Percentiles rank a stretch among this genome's conserved stretches.
Conservation (phyloP, 345 rosid genomes). For the Passiflora organensis region DNA sequence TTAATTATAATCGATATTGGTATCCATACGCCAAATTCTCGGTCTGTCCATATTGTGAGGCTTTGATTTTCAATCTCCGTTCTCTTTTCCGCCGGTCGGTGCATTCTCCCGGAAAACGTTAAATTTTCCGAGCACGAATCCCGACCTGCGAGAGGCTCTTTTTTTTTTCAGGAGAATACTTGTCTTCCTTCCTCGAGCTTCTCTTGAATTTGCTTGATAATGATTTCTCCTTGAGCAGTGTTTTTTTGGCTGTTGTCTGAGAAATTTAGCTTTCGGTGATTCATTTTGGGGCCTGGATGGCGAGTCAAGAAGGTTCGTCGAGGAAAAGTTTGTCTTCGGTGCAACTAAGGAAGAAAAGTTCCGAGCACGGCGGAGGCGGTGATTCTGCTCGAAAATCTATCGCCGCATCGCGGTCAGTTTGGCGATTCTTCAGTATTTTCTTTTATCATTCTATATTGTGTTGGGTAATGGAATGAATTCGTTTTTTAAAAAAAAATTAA, state of each 20-base stretch:
- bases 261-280: no score
- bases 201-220: no score
- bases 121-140: constrained; percentile 22
- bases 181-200: no score
- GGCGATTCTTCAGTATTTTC: no score
- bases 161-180: no score
- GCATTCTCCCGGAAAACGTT: constrained; percentile 25
- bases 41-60: constrained; percentile 10
- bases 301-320: constrained; percentile 67
- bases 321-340: constrained; percentile 51
- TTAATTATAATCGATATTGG: constrained; percentile 31
- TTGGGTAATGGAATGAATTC: not conserved
- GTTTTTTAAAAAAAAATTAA: not conserved
- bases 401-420: constrained; percentile 58
- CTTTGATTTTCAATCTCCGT: constrained; percentile 1
- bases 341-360: constrained; percentile 50
- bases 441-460: not conserved
- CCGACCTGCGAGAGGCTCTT: constrained; percentile 18
- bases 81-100: constrained; percentile 31
- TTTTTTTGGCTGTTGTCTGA: no score
- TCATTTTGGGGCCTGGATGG: no score
- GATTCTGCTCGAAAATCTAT: constrained; percentile 57
- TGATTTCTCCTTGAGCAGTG: no score
- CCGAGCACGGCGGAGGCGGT: constrained; percentile 40
- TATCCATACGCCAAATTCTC: constrained; percentile 1